A percentile compares a stretch with the other conserved stretches of the same genome.
Conservation (phyloP, 495 filamentous ascomycete genomes). For the Hypomontagnella submonticulosa region DNA sequence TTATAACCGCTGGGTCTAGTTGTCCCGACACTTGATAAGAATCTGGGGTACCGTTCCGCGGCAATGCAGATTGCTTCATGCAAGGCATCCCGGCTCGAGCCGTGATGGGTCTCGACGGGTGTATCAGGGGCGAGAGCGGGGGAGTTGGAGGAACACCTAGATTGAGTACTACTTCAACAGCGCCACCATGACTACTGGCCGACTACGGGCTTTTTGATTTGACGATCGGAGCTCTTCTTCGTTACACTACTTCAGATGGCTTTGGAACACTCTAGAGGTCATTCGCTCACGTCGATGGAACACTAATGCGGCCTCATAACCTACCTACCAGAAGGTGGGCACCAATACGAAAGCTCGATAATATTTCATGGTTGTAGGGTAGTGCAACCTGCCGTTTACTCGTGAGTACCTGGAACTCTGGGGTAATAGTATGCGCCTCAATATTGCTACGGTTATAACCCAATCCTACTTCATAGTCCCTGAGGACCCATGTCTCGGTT, state of each 20-base stretch:
- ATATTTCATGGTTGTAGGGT: conserved; percentile 2
- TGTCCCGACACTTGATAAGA: conserved; percentile 15
- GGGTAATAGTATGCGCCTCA: no score
- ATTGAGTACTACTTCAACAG: conserved; percentile 3
- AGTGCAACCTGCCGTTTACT: neutral
- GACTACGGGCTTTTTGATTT: conserved; percentile 10
- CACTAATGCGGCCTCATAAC: conserved; percentile 4
- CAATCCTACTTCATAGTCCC: no score
- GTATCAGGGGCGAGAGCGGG: conserved; percentile 24
- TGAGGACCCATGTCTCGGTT: no score
- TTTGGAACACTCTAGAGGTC: conserved; percentile 4
- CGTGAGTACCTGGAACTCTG: neutral
- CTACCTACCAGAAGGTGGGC: conserved; percentile 12
- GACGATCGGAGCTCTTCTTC: neutral
- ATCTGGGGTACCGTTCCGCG: conserved; percentile 12
- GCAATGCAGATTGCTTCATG: conserved; percentile 17
- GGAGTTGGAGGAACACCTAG: conserved; percentile 23
- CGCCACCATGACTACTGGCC: neutral
- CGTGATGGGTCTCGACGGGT: conserved; percentile 17
- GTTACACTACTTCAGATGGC: conserved; percentile 9
- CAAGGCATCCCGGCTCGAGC: conserved; percentile 19
- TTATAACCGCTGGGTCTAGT: neutral
- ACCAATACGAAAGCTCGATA: conserved; percentile 12
- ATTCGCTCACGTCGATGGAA: conserved; percentile 6
- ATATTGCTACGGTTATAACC: no score